phyloP scores from a whole-genome alignment of 768 basidiomycete genomes.

The Dacryopinax primogenitus region DNA sequence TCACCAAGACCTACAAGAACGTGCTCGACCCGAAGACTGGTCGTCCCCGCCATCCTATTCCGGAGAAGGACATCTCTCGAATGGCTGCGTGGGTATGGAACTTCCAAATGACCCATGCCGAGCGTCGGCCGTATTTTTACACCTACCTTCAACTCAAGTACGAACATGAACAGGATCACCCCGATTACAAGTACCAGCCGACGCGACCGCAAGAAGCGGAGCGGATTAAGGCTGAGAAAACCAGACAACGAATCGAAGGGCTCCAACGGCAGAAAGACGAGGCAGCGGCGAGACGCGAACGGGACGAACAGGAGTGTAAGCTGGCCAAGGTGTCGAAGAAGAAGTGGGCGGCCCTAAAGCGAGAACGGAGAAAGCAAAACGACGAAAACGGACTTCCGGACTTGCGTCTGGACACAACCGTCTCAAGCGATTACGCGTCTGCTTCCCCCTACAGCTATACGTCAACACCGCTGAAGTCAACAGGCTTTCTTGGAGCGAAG shows the following conservation, averaged over 20 bases:
- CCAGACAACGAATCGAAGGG: not conserved
- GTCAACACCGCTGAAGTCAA: not conserved
- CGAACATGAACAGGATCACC: slow-evolving; percentile 1
- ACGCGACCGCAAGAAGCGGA: not conserved
- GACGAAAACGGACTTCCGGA: not conserved
- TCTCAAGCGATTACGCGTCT: not conserved
- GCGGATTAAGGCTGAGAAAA: not conserved
- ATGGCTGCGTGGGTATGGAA: slow-evolving; percentile 5
- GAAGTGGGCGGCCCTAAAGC: slow-evolving; percentile 1
- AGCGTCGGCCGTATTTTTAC: not conserved
- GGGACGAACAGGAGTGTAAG: not conserved
- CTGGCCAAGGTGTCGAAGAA: not conserved
- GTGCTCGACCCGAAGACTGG: slow-evolving; percentile 1
- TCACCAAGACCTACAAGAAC: slow-evolving; percentile 8
- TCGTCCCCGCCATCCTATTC: not conserved
- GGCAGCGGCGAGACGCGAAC: not conserved
- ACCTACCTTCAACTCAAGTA: slow-evolving; percentile 1
- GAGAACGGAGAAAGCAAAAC: not conserved
- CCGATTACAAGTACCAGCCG: slow-evolving; percentile 8
- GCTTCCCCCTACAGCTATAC: not conserved
- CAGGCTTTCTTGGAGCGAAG: not conserved
- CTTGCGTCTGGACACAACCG: not conserved
- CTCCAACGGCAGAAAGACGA: not conserved
- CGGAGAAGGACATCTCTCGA: not conserved
- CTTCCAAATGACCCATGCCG: not conserved